phyloP scores from a whole-genome alignment of 179 eudicot species.

The Silene noctiflora region DNA sequence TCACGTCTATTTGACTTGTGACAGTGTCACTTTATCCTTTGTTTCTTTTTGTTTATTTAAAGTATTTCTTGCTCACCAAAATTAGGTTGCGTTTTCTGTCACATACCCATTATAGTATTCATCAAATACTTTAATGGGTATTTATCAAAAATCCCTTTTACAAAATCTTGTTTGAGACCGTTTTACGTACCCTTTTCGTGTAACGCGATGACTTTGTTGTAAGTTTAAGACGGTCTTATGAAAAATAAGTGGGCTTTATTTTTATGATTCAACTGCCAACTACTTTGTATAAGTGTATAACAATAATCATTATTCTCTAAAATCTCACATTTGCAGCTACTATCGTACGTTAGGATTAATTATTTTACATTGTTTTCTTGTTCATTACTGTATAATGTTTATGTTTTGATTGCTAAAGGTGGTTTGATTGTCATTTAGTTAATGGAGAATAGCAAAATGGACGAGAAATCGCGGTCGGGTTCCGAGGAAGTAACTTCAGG shows the following conservation, averaged over 20 bases:
- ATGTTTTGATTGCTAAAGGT: not conserved
- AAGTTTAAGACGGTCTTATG: not conserved
- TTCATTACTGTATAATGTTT: not conserved
- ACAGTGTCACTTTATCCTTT: not conserved
- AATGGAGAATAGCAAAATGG: slow-evolving; percentile 3
- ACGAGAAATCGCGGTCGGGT: slow-evolving; percentile 2
- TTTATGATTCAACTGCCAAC: slow-evolving; percentile 14
- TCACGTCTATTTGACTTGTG: slow-evolving; percentile 2
- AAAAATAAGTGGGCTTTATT: not conserved
- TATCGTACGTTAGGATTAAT: not conserved
- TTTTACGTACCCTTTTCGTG: not conserved
- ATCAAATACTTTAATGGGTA: slow-evolving; percentile 3
- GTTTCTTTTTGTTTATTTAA: not conserved
- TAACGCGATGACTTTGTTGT: not conserved
- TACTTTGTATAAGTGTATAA: not conserved
- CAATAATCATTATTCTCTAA: not conserved
- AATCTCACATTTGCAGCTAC: not conserved
- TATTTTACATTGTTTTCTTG: slow-evolving; percentile 7
- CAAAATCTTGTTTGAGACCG: not conserved
- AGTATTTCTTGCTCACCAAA: not conserved
- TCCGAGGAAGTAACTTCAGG: not conserved
- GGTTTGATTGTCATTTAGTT: not conserved
- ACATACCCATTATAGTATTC: slow-evolving; percentile 2
- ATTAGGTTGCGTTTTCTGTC: not conserved
- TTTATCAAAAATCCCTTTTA: not conserved